A percentile compares a stretch with the other conserved stretches of the same genome.
These are phyloP conservation scores for Cercis canadensis DNA, from an alignment of 306 rosid species.

Conservation along the genomic window DNA sequence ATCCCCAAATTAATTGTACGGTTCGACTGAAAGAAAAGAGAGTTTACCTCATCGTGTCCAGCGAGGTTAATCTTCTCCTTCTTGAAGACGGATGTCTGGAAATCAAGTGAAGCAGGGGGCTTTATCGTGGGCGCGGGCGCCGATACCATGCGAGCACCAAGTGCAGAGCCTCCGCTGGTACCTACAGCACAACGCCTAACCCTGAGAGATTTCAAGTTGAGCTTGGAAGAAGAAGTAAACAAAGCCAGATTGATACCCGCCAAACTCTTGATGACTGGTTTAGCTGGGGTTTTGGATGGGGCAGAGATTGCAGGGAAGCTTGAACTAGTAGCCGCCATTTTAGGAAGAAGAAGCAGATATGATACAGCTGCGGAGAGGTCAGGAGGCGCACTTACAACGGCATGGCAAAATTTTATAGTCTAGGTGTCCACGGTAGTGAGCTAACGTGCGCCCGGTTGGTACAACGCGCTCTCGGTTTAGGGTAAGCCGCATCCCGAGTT, in stretches of 20 bases:
- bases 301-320: slow-evolving; percentile 43
- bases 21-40: no score
- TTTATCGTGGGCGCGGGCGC: slow-evolving; percentile 54
- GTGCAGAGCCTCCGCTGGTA: slow-evolving; percentile 39
- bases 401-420: no score
- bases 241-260: slow-evolving; percentile 31
- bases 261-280: slow-evolving; percentile 21
- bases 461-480: no score
- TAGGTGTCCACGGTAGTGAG: no score
- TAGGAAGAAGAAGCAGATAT: not conserved
- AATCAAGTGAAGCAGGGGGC: slow-evolving; percentile 59
- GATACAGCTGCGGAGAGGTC: not conserved
- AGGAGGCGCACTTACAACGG: not conserved
- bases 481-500: no score
- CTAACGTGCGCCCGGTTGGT: no score
- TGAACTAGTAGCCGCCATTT: slow-evolving; percentile 57
- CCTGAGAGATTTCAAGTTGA: slow-evolving; percentile 34
- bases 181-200: slow-evolving; percentile 19
- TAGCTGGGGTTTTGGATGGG: slow-evolving; percentile 41
- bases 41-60: slow-evolving; percentile 80
- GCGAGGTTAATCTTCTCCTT: slow-evolving; percentile 90
- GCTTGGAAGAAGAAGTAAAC: slow-evolving; percentile 42
- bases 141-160: slow-evolving; percentile 82
- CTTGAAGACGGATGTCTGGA: slow-evolving; percentile 77
- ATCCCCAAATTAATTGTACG: not conserved